phyloP scores from a whole-genome alignment of 495 filamentous ascomycete species.

The Tuber magnatum region DNA sequence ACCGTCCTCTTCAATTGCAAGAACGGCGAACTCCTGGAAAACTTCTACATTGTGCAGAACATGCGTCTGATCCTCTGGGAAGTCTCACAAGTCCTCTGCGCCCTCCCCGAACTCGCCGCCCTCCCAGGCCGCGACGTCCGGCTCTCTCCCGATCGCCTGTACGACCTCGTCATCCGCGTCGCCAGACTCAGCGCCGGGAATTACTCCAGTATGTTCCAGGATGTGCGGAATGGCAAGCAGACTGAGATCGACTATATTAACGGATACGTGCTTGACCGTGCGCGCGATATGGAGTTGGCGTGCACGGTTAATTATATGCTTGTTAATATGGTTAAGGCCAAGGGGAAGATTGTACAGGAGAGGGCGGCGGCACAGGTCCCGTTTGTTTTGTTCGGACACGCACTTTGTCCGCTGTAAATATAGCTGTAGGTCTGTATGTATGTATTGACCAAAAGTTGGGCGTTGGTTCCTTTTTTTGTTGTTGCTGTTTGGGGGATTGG shows the following conservation, averaged over 20 bases:
- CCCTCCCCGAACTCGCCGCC: constrained; percentile 59
- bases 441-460: neutral
- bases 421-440: neutral
- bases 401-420: constrained; percentile 11
- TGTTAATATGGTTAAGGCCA: constrained; percentile 54
- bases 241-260: constrained; percentile 83
- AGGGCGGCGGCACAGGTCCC: constrained; percentile 43
- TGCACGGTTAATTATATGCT: constrained; percentile 64
- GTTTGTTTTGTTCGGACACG: constrained; percentile 25
- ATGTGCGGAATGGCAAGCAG: constrained; percentile 53
- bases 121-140: constrained; percentile 53
- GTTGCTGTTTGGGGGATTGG: neutral
- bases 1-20: constrained; percentile 63
- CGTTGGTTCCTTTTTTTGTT: neutral
- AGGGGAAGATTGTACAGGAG: constrained; percentile 44
- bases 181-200: constrained; percentile 59
- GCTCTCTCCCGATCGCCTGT: constrained; percentile 53
- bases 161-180: constrained; percentile 51
- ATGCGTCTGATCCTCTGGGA: constrained; percentile 58
- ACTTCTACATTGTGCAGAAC: constrained; percentile 50
- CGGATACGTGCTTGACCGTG: constrained; percentile 68
- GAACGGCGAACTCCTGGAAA: constrained; percentile 66
- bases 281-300: constrained; percentile 57
- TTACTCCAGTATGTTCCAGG: constrained; percentile 73
- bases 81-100: constrained; percentile 56